phyloP scores from a whole-genome alignment of 345 rosid species.

The Populus davidiana region DNA sequence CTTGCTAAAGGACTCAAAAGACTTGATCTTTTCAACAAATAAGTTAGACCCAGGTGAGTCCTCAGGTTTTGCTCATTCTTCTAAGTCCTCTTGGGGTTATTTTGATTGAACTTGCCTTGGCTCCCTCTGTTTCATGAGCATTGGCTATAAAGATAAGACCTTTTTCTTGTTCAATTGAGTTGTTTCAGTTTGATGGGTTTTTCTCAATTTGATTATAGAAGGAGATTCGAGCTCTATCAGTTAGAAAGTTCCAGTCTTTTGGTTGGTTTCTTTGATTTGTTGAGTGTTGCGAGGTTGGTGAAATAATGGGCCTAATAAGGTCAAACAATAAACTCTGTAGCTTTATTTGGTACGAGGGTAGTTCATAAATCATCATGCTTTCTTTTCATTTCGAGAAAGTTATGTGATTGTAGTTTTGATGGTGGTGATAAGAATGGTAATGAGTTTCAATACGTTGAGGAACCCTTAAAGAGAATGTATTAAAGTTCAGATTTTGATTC shows the following conservation, averaged over 20 bases:
- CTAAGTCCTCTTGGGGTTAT: too few species aligned
- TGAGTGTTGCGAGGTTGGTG: neutral
- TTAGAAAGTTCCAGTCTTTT: constrained; percentile 4
- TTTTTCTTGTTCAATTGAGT: constrained; percentile 2
- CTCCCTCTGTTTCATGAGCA: neutral
- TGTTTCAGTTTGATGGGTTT: constrained; percentile 22
- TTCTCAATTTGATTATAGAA: constrained; percentile 4
- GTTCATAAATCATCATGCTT: neutral
- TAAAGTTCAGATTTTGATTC: constrained; percentile 28
- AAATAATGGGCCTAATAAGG: neutral
- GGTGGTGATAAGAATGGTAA: neutral
- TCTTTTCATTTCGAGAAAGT: neutral
- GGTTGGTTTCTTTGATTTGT: constrained; percentile 8
- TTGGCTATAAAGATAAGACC: neutral
- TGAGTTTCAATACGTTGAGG: neutral
- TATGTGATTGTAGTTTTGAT: neutral
- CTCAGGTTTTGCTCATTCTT: neutral
- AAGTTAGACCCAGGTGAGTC: constrained; percentile 18
- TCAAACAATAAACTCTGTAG: neutral
- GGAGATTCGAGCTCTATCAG: neutral
- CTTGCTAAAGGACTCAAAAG: neutral
- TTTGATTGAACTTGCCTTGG: too few species aligned
- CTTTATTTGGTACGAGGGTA: neutral
- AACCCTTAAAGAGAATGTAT: constrained; percentile 45
- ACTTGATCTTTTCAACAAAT: neutral